Conservation (phyloP, 225 moss, liverwort and hornwort genomes). For the Climacium dendroides region DNA sequence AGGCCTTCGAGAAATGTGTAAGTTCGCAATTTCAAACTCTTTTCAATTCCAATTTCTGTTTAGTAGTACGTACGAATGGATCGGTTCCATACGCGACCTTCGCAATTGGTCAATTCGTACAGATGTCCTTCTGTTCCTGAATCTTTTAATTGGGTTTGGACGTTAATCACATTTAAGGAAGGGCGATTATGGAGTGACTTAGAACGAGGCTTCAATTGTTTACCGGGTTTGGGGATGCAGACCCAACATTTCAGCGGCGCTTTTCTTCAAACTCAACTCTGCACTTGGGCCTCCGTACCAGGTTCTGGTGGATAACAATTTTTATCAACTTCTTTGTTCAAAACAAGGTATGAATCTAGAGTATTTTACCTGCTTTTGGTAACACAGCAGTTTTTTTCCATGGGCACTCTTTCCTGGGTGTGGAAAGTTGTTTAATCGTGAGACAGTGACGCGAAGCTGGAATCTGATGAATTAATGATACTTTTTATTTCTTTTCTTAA, state of each 20-base stretch:
- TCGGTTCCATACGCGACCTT: neutral
- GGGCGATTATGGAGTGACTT: neutral
- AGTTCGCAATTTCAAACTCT: neutral
- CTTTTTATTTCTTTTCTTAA: neutral
- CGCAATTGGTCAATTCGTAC: neutral
- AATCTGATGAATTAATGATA: neutral
- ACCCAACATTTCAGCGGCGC: constrained; percentile 65
- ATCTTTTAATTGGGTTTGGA: neutral
- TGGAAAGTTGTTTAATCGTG: neutral
- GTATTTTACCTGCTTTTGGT: neutral
- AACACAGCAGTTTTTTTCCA: neutral
- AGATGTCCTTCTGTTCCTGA: neutral
- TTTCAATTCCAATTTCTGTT: neutral
- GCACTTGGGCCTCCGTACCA: constrained; percentile 81
- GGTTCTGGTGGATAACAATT: constrained; percentile 81
- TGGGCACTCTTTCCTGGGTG: neutral
- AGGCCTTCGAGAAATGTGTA: neutral
- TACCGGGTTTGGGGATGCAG: neutral
- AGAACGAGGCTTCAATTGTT: neutral
- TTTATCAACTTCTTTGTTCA: constrained; percentile 91
- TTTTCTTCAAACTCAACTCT: constrained; percentile 70
- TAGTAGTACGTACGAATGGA: neutral
- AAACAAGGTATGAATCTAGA: constrained; percentile 49
- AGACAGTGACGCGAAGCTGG: neutral
- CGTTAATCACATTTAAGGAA: neutral